A percentile compares a stretch with the other conserved stretches of the same genome.
Evolutionary conservation across 306 rosid genomes (phyloP).

Genomic region (Prinsepia uniflora): DNA sequence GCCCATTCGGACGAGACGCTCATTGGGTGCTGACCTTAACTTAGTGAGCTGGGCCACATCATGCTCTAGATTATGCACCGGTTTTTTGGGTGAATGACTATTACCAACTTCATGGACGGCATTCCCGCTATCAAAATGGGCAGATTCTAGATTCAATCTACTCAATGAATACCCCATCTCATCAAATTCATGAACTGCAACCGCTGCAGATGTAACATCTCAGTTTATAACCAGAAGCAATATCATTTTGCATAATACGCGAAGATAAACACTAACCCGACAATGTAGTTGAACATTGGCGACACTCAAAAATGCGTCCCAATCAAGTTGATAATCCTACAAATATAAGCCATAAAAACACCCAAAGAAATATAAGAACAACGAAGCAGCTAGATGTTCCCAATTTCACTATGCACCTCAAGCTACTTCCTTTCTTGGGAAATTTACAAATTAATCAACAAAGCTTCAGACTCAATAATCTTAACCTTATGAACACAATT

Average conservation of each 20-base stretch:
- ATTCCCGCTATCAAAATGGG: constrained; percentile 35
- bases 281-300: constrained; percentile 35
- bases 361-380: background rate
- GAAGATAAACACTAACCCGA: constrained; percentile 13
- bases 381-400: background rate
- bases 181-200: constrained; percentile 38
- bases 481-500: background rate
- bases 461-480: background rate
- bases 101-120: constrained; percentile 32
- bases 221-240: constrained; percentile 29
- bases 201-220: constrained; percentile 38
- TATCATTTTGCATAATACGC: constrained; percentile 19
- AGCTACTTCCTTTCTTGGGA: background rate
- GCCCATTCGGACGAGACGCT: constrained; percentile 40
- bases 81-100: constrained; percentile 32
- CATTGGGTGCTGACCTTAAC: constrained; percentile 66
- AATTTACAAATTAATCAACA: background rate
- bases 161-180: constrained; percentile 89
- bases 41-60: constrained; percentile 74
- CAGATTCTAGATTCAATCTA: constrained; percentile 57
- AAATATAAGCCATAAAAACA: background rate
- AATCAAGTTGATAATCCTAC: constrained; percentile 33
- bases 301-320: constrained; percentile 11
- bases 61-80: constrained; percentile 47
- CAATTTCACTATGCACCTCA: background rate